Evolutionary conservation across 148 eudicot genomes (phyloP), one percentile per base, ranked within the genome.

Genomic region (Limonium bicolor): DNA sequence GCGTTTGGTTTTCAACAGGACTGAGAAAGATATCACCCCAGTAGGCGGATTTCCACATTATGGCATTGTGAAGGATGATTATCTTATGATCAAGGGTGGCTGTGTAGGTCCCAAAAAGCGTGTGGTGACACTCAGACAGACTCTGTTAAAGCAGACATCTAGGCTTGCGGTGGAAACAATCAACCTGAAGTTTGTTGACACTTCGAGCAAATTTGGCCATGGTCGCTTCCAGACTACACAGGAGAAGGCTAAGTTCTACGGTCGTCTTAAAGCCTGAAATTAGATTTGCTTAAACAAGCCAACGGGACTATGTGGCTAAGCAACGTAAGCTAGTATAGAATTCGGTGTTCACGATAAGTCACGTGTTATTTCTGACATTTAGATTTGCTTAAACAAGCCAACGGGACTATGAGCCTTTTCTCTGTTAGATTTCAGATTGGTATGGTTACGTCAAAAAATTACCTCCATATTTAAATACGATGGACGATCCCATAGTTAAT

Each of bases 41-140:
- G 68, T 84, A 70, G 94, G 94, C 53, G 94, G 94, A 15, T 84
- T 84, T 68, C 77, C 85, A 10, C 94, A 80, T 58, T 84, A 84
- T 19, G 94, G 85, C 64, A 60, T 73, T 27, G 90, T 84, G 30
- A 84, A 84, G 63, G 94, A 80, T 22, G 90, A 84, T 42, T 84
- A 73, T 53, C 20, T 84, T 31, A 34, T 80, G 77, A 84, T 84
- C 51, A 79, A 79, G 55, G 88, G 94, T 16, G 58, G 94, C 59
- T 67, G 72, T 61, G 80, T 72, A 26, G 88, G 88, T 1, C 94
- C 95, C 1, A 84, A 76, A 61, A 84, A 85, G 66, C 68, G 95
- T 48, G 95, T 85, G 38, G 90, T 85, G 2, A 85, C 95, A 0
- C 72, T 80, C 33, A 69, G 90, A 32, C 82, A 77, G 33, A 25